These are phyloP conservation scores for Aureobasidium sp. DNA, from an alignment of 2,329 filamentous ascomycete genomes.

Conservation along the genomic window DNA sequence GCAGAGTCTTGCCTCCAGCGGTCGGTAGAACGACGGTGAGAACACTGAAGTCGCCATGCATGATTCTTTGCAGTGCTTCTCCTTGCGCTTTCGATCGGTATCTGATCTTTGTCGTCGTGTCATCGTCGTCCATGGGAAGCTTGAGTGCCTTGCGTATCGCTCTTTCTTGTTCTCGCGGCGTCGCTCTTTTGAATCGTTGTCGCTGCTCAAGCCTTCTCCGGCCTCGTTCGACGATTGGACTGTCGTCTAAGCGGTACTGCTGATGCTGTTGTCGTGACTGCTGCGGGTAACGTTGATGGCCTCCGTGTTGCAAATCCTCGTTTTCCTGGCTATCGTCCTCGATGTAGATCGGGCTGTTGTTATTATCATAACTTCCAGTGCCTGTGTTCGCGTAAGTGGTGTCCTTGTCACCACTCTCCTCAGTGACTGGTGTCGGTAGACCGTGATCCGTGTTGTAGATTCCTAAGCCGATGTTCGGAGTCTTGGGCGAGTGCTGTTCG, in stretches of 20 bases:
- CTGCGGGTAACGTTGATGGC: neutral
- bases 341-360: neutral
- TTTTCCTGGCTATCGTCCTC: neutral
- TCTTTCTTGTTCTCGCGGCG: neutral
- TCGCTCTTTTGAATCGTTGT: neutral
- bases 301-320: neutral
- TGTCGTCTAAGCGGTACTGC: neutral
- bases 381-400: neutral
- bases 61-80: neutral
- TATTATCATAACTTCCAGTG: neutral
- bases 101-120: neutral
- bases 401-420: neutral
- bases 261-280: neutral
- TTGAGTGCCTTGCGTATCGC: neutral
- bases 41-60: neutral
- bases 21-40: slow-evolving; percentile 24
- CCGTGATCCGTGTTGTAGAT: neutral
- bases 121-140: neutral
- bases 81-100: neutral
- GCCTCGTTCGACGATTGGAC: neutral
- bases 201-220: neutral
- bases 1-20: slow-evolving; percentile 28
- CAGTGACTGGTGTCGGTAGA: neutral
- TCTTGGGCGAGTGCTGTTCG: neutral
- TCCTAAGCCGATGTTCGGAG: neutral